Evolutionary conservation across 2,329 filamentous ascomycete genomes (phyloP), one percentile per base, ranked within the genome.

Genomic region (Hypoxylon sp.): DNA sequence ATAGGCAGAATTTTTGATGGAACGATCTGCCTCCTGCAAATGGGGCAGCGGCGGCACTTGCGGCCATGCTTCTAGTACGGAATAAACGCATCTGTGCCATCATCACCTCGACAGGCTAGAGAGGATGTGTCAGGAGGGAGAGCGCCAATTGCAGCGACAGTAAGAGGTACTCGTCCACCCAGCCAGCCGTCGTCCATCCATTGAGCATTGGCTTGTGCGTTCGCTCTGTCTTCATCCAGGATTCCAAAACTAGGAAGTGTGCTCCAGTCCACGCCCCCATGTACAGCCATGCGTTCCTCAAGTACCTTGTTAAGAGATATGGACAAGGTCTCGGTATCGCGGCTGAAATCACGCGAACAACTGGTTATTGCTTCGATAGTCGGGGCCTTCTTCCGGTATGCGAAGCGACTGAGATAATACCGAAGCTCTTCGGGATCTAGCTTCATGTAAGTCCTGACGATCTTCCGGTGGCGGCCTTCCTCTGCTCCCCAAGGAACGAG

Each of bases 361-460:
- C 80, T 70, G 5, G 78, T 80, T 3, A 85, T 78, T 58, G 82
- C 81, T 4, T 74, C 71, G 10, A 87, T 80, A 8, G 87, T 81
- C 9, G 82, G 81, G 31, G 77, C 77, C 52, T 82, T 83, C 22
- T 82, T 82, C 33, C 51, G 66, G 47, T 83, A 80, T 72, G 83
- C 83, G 17, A 81, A 81, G 58, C 83, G 81, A 29, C 83, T 80
- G 47, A 87, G 80, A 62, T 87, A 81, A 65, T 83, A 78, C 68
- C 86, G 80, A n/a, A 88, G 79, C 60, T 85, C 80, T 10, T 80
- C 75, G 0, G 86, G 86, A 3, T 81, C 78, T 6, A 88, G 79
- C 76, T 87, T 88, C 71, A 84, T 74, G 66, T 82, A 77, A 0
- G 81, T 83, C 14, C 73, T 73, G 22, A 81, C 76, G 39, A 80